Evolutionary conservation across 2,329 filamentous ascomycete species (phyloP), one percentile per base, ranked within the genome.

Genomic region (Calonectria pteridis): DNA sequence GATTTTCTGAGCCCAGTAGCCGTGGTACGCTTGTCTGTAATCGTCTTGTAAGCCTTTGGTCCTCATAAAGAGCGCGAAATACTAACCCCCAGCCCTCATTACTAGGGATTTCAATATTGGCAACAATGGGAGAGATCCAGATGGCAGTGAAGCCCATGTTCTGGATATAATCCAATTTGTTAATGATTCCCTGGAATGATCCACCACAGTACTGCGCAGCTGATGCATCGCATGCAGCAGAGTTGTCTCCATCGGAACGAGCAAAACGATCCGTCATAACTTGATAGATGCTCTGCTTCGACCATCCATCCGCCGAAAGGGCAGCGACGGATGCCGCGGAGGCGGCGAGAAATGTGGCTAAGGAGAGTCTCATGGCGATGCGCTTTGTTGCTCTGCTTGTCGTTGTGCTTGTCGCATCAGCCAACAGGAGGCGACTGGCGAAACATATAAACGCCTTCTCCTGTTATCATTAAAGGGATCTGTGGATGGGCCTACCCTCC

Each of bases 161-260:
- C 49, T 76, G 74, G 55, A 76, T 76, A n/a, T 76, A 76, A 31
- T 76, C 74, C 23, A 76, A 59, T 13, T 76, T 74, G 6, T 74
- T 49, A n/a, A 67, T 72, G 9, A 76, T 35, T 7, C 74, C 74
- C 10, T 55, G 31, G n/a, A 74, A 76, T 4, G 74, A 74, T 4
- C 74, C 74, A 20, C 74, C 74, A 18, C 74, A 76, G 62, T 76
- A 76, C 20, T 68, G 65, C 4, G 43, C 74, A 11, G 53, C 18
- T 3, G 71, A 59, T 16, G 72, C 51, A 65, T 76, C 72, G 33
- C 74, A 76, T 23, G 51, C 40, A 14, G 72, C 74, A 4, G 11
- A 35, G 29, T 53, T 63, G 28, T 31, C 70, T 5, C 63, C 72
- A 29, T 76, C 74, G n/a, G 71, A 43, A 2, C 74, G 68, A 13